Conservation (phyloP, 1,139 yeast species). For the Candida pseudocylindracea region DNA sequence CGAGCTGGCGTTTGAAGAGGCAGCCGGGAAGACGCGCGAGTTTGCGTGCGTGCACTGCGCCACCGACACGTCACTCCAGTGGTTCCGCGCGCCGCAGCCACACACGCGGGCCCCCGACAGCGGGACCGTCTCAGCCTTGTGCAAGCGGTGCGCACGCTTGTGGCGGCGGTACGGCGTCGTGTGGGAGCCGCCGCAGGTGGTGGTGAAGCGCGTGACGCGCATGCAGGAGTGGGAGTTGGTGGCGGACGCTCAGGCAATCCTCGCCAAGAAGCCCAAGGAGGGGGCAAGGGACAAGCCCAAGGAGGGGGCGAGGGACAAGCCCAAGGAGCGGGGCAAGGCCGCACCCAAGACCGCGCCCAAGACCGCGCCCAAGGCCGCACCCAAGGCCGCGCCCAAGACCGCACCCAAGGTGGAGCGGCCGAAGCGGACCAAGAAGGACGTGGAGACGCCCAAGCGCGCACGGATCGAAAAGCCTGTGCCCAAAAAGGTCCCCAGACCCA, state of each 20-base stretch:
- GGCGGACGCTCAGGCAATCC: constrained; percentile 37
- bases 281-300: neutral
- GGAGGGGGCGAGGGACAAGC: neutral
- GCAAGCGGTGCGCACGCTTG: constrained; percentile 67
- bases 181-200: constrained; percentile 74
- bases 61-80: constrained; percentile 27
- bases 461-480: constrained; percentile 1
- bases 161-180: constrained; percentile 82
- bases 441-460: constrained; percentile 2
- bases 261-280: constrained; percentile 4
- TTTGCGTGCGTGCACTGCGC: constrained; percentile 48
- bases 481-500: constrained; percentile 1
- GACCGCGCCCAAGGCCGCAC: neutral
- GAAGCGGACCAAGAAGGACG: neutral
- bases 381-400: neutral
- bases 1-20: constrained; percentile 45
- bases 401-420: neutral
- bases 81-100: constrained; percentile 40
- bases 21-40: constrained; percentile 10
- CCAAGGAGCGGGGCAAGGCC: neutral
- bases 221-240: constrained; percentile 55
- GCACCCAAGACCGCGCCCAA: neutral
- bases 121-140: constrained; percentile 28
- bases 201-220: constrained; percentile 21
- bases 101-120: constrained; percentile 9